Evolutionary conservation across 441 rosid genomes (phyloP).

Genomic region (Hura crepitans): DNA sequence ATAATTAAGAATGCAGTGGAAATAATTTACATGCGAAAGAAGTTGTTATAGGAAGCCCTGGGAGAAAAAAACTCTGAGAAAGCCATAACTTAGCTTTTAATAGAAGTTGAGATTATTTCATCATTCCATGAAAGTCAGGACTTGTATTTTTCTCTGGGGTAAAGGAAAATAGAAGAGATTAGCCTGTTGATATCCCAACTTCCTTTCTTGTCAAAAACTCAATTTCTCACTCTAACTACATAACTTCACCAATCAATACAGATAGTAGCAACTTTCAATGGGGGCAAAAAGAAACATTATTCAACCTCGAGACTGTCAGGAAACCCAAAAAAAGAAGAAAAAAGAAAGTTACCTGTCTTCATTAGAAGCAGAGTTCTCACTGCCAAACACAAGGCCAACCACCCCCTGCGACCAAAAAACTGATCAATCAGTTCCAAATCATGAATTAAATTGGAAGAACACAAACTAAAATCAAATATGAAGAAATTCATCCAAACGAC

Average conservation of each 20-base stretch:
- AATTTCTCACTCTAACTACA: neutral
- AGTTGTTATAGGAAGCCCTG: neutral
- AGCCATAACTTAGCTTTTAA: neutral
- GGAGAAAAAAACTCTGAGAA: neutral
- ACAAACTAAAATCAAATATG: neutral
- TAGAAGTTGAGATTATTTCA: neutral
- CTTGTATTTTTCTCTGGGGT: neutral
- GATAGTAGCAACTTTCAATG: neutral
- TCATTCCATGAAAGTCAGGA: neutral
- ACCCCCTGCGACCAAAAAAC: conserved; percentile 59
- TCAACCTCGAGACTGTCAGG: neutral
- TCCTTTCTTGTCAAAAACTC: neutral
- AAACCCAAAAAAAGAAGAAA: neutral
- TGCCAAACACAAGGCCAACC: conserved; percentile 88
- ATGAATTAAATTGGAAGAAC: neutral
- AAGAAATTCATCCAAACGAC: neutral
- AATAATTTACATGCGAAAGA: neutral
- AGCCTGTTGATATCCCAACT: neutral
- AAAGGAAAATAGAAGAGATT: neutral
- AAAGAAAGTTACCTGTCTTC: conserved; percentile 60
- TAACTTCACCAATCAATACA: neutral
- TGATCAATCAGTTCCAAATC: neutral
- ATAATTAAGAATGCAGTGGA: neutral
- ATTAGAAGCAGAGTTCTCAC: conserved; percentile 66
- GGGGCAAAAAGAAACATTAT: neutral